Evolutionary conservation across 352 stramenopile species (phyloP), one percentile per base, ranked within the genome.

Genomic region (Phytophthora melonis): DNA sequence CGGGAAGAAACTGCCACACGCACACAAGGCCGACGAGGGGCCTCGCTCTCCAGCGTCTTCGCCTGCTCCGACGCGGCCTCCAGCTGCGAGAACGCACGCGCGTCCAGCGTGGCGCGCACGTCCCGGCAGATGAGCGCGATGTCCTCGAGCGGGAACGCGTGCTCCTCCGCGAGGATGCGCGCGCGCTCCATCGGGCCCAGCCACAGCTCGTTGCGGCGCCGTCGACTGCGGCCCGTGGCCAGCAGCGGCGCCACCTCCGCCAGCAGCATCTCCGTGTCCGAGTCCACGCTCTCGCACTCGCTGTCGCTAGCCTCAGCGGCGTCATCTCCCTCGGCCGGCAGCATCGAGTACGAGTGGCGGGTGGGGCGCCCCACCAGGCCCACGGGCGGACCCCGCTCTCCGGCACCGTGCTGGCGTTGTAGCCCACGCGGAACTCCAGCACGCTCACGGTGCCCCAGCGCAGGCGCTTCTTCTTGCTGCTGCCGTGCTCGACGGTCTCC

Each of bases 311-410:
- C 70, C 9, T 32, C 58, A 2, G 23, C 23, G 5, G 61, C 60
- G 13, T 78, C 53, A 30, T 78, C 72, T 59, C 75, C 55, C 19
- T 77, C 70, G 55, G 32, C 30, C 8, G 47, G 41, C 11, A 83
- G 54, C 58, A 80, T 74, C 25, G 65, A 72, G 63, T 74, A 78
- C 58, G 63, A 80, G 45, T 75, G 74, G n/a, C 67, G 56, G 10
- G 75, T 77, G n/a, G 83, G 77, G 47, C 62, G 58, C 6, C 83
- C 81, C 7, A 83, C 60, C n/a, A 91, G 70, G 2, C 83, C 83
- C 47, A 91, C 78, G 8, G 83, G 81, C 9, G 83, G 83, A 91
- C 79, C 83, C 81, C 81, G 23, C 70, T 83, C 14, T 73, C 65
- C 14, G 83, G 83, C 13, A 91, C 79, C 16, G 72, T 68, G 66